Evolutionary conservation across 768 basidiomycete species (phyloP).

Genomic region (Auricularia cornea): DNA sequence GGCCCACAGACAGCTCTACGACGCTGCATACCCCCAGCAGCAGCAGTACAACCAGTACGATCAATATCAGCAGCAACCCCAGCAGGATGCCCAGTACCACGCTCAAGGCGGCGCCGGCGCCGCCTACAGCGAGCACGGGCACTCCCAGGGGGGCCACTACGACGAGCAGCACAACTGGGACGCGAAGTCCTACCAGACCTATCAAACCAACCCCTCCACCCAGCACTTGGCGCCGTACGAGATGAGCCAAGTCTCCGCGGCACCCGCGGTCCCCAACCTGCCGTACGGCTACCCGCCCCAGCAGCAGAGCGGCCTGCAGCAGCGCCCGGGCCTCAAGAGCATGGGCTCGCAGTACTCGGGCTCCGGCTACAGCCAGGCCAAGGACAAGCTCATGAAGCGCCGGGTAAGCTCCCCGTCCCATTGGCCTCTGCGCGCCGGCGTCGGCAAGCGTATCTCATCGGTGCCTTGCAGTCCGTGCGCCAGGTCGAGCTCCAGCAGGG

Average conservation of each 20-base stretch:
- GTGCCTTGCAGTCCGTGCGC: slow-evolving; percentile 40
- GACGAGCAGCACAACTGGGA: slow-evolving; percentile 33
- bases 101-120: not conserved
- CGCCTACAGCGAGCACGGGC: not conserved
- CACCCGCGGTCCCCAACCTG: slow-evolving; percentile 49
- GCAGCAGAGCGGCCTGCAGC: slow-evolving; percentile 54
- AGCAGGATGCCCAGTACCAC: not conserved
- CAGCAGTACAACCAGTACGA: not conserved
- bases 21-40: not conserved
- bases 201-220: slow-evolving; percentile 59
- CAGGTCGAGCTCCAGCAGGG: slow-evolving; percentile 76
- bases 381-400: slow-evolving; percentile 77
- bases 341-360: slow-evolving; percentile 37
- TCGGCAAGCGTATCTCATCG: not conserved
- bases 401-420: slow-evolving; percentile 26
- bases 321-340: slow-evolving; percentile 14
- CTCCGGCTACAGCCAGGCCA: slow-evolving; percentile 55
- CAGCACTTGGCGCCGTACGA: slow-evolving; percentile 63
- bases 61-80: not conserved
- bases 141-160: slow-evolving; percentile 1
- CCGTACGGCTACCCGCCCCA: slow-evolving; percentile 38
- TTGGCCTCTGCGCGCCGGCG: not conserved
- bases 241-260: slow-evolving; percentile 39
- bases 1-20: not conserved
- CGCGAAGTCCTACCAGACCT: slow-evolving; percentile 47